Conservation (phyloP, 176 grass and related monocot genomes). For the Carex kokanica region DNA sequence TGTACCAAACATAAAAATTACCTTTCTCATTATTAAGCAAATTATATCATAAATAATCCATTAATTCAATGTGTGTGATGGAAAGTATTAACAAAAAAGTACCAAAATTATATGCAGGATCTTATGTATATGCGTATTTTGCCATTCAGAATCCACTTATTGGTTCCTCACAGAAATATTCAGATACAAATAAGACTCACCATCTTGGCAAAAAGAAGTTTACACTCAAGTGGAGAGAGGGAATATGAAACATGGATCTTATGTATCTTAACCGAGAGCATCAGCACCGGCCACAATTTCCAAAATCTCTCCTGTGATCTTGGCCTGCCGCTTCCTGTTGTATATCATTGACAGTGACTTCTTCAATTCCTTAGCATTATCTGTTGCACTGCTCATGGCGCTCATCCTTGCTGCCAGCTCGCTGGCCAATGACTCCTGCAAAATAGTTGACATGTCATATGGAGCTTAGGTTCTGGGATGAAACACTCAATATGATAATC, state of each 20-base stretch:
- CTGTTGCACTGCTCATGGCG: constrained; percentile 75
- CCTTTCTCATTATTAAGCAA: not conserved
- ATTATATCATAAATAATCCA: constrained; percentile 1
- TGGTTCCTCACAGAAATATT: constrained; percentile 2
- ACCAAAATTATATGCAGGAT: constrained; percentile 1
- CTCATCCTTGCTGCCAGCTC: constrained; percentile 82
- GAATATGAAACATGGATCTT: not conserved
- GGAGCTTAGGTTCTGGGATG: not conserved
- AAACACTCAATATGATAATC: not conserved
- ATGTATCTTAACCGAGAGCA: constrained; percentile 24
- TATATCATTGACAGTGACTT: constrained; percentile 50
- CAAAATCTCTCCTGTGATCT: constrained; percentile 89
- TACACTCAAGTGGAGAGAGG: constrained; percentile 13
- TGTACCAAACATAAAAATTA: not conserved
- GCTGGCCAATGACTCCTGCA: constrained; percentile 75
- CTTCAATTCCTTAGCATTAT: constrained; percentile 65
- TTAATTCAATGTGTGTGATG: not conserved
- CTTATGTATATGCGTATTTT: constrained; percentile 13
- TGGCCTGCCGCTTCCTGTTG: constrained; percentile 74
- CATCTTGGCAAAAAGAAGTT: not conserved
- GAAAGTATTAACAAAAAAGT: not conserved
- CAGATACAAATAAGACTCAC: constrained; percentile 11
- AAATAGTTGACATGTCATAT: not conserved
- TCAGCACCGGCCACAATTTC: constrained; percentile 76
- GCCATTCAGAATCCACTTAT: constrained; percentile 11